Conservation (phyloP, 306 rosid genomes). For the Dryas drummondii region DNA sequence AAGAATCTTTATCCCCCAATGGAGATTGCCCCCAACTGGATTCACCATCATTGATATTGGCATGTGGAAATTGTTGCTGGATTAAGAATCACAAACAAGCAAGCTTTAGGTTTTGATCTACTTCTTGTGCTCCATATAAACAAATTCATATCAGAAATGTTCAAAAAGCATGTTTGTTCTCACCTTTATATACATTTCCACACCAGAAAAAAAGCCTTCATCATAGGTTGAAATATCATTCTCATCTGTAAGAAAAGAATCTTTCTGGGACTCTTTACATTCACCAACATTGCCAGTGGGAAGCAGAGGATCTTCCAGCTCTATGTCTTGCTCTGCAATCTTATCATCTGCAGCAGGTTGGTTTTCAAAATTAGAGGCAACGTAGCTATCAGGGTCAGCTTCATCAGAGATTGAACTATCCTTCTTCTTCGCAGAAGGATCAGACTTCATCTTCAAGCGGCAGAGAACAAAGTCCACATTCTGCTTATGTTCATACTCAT, state of each 20-base stretch:
- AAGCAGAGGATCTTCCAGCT: conserved; percentile 12
- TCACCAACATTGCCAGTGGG: background rate
- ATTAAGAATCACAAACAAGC: conserved; percentile 18
- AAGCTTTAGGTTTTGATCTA: conserved; percentile 3
- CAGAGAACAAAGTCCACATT: conserved; percentile 27
- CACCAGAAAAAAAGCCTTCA: conserved; percentile 11
- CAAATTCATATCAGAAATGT: background rate
- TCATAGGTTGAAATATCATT: background rate
- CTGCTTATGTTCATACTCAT: conserved; percentile 49
- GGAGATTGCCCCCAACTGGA: too few relatives aligned
- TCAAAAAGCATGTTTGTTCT: background rate
- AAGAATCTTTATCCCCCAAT: too few relatives aligned
- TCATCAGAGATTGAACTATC: background rate
- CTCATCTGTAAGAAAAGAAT: background rate
- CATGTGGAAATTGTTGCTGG: conserved; percentile 4
- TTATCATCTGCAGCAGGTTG: background rate
- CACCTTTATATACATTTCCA: background rate
- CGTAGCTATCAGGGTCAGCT: conserved; percentile 20
- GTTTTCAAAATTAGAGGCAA: conserved; percentile 19
- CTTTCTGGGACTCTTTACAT: background rate
- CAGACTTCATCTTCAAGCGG: conserved; percentile 34
- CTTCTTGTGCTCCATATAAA: conserved; percentile 2
- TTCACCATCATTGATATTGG: background rate
- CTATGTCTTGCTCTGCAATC: conserved; percentile 15
- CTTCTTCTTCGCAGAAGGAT: background rate